Base-by-base conservation (phyloP, 2,329 filamentous ascomycete species). In the Talaromyces sp. region DNA sequence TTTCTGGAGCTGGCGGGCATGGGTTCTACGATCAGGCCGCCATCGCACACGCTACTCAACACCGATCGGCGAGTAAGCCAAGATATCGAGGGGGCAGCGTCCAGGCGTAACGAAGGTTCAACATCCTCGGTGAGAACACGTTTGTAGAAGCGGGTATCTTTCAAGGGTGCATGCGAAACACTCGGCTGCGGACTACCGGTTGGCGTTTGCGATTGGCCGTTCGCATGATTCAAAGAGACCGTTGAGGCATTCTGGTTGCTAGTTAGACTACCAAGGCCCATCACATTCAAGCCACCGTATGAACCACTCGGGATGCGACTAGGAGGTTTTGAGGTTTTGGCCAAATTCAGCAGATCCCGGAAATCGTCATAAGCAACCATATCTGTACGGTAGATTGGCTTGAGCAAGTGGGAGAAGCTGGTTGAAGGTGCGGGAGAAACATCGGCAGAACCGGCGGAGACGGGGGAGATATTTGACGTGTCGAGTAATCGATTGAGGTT, bases 61-160 rank as follows among this genome's bases (percentile, higher is more conserved):
- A 98, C 92, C 5, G 89, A 90, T 61, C 95, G 88, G 53, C 94
- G 89, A 56, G 91, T 92, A 54, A 99, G 84, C 92, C 95, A 99
- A 0, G 92, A 97, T 31, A 99, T 85, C 0, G 93, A 91, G 0
- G 95, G 95, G 0, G 95, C 93, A 2, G 87, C 84, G 73, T 99
- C 95, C 3, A 99, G 84, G 50, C 95, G 88, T 9, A 99, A 80
- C 0, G 95, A 96, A 0, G 95, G 95, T 72, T 99, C 95, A 61
- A 99, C 91, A 71, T 99, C 95, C 74, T 99, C 95, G 23, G 86
- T 83, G 30, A 98, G 77, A 5, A 88, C 88, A 54, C 95, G 88
- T 79, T 98, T 98, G 79, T 94, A 99, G 72, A 98, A 99, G 66
- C 90, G 91, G 31, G 90, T 91, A 61, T 98, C 95, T 71, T 95